Conservation (phyloP, 2,329 filamentous ascomycete genomes). For the Ophiocordyceps sinensis region DNA sequence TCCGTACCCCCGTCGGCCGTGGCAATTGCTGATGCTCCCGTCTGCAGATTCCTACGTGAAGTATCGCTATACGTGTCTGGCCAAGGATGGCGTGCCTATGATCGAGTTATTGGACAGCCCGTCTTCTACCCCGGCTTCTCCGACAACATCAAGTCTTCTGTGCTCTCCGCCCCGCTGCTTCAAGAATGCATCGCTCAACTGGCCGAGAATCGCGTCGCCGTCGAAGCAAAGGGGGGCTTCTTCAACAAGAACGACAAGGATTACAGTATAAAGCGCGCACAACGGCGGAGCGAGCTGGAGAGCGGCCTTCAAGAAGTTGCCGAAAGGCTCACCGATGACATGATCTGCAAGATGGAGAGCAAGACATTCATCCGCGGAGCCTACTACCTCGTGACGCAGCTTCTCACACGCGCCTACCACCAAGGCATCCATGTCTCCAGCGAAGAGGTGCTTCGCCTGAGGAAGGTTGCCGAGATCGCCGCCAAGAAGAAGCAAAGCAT, state of each 20-base stretch:
- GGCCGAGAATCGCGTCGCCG: conserved; percentile 55
- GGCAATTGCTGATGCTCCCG: not conserved
- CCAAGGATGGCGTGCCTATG: conserved; percentile 89
- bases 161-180: conserved; percentile 63
- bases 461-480: conserved; percentile 70
- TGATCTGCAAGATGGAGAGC: conserved; percentile 99
- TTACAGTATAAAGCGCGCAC: conserved; percentile 33
- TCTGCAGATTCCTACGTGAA: conserved; percentile 70
- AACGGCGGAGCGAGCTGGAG: conserved; percentile 51
- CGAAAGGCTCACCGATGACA: conserved; percentile 75
- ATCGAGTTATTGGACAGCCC: conserved; percentile 76
- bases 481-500: conserved; percentile 85
- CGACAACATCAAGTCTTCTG: conserved; percentile 70
- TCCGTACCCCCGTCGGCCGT: not conserved
- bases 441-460: conserved; percentile 74
- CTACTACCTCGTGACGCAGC: conserved; percentile 78
- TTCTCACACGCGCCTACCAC: conserved; percentile 85
- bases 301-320: conserved; percentile 64
- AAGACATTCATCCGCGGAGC: conserved; percentile 82
- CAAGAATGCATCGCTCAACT: conserved; percentile 61
- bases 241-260: conserved; percentile 42
- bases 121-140: conserved; percentile 88
- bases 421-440: conserved; percentile 95
- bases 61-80: conserved; percentile 87
- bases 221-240: conserved; percentile 65